phyloP scores from a whole-genome alignment of 2,329 filamentous ascomycete species.

The Pseudonectria foliicola region DNA sequence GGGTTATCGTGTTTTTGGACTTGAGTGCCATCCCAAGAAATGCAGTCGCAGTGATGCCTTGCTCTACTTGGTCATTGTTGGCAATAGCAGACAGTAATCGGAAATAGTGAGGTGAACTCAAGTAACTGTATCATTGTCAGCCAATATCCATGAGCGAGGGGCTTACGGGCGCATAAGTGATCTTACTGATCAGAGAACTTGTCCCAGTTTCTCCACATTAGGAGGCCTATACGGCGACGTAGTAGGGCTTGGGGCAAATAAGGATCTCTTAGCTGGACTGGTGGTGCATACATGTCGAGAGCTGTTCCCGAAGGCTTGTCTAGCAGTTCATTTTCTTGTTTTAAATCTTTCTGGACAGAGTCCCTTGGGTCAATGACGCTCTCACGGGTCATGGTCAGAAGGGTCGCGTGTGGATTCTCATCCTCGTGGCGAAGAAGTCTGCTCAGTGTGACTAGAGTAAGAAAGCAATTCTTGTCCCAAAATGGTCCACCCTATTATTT shows the following conservation, averaged over 20 bases:
- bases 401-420: conserved; percentile 19
- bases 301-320: neutral
- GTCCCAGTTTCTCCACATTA: conserved; percentile 21
- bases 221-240: conserved; percentile 14
- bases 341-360: neutral
- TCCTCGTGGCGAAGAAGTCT: conserved; percentile 15
- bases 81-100: neutral
- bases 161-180: neutral
- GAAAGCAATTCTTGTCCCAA: conserved; percentile 10
- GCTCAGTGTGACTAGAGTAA: conserved; percentile 2
- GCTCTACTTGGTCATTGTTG: neutral
- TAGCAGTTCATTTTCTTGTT: conserved; percentile 4
- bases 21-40: conserved; percentile 14
- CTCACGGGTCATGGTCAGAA: conserved; percentile 12
- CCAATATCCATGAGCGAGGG: neutral
- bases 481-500: conserved; percentile 9
- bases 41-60: conserved; percentile 5
- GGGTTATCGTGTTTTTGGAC: conserved; percentile 14
- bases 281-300: conserved; percentile 16
- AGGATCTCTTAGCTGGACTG: neutral
- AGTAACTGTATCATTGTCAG: conserved; percentile 2
- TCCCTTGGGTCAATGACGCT: conserved; percentile 2
- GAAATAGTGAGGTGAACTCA: conserved; percentile 4
- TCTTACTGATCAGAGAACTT: conserved; percentile 14
- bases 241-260: neutral